phyloP scores from a whole-genome alignment of 192 early-diverging fungal genomes.

The Coemansia sp. region DNA sequence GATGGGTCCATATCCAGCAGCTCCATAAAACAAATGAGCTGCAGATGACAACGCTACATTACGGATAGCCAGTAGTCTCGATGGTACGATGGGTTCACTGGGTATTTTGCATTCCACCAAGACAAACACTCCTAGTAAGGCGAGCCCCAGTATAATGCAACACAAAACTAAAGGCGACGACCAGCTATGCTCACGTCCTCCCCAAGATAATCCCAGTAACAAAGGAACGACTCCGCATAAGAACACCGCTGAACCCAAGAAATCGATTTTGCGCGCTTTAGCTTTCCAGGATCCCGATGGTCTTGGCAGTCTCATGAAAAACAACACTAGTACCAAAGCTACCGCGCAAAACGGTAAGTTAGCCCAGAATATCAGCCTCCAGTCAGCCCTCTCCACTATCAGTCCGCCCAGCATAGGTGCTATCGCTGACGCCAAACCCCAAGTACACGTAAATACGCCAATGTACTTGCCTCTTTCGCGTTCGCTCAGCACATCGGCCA shows the following conservation, averaged over 20 bases:
- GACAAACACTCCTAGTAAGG: slow-evolving; percentile 58
- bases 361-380: slow-evolving; percentile 79
- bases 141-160: slow-evolving; percentile 53
- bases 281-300: slow-evolving; percentile 52
- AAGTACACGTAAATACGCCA: slow-evolving; percentile 75
- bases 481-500: slow-evolving; percentile 83
- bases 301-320: slow-evolving; percentile 62
- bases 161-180: slow-evolving; percentile 58
- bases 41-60: slow-evolving; percentile 61
- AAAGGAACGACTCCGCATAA: slow-evolving; percentile 48
- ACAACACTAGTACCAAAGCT: slow-evolving; percentile 57
- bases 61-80: slow-evolving; percentile 61
- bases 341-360: slow-evolving; percentile 81
- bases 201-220: slow-evolving; percentile 64
- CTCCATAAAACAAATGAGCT: slow-evolving; percentile 65
- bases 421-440: slow-evolving; percentile 74
- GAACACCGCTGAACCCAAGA: slow-evolving; percentile 53
- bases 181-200: slow-evolving; percentile 67
- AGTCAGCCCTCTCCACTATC: slow-evolving; percentile 67
- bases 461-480: slow-evolving; percentile 88
- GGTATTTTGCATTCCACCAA: slow-evolving; percentile 68
- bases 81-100: slow-evolving; percentile 47
- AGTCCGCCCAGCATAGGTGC: slow-evolving; percentile 87
- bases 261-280: slow-evolving; percentile 68
- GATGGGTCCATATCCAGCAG: slow-evolving; percentile 61